These are phyloP conservation scores for Schizopora paradoxa DNA, from an alignment of 1,284 basidiomycete genomes.

Conservation along the genomic window DNA sequence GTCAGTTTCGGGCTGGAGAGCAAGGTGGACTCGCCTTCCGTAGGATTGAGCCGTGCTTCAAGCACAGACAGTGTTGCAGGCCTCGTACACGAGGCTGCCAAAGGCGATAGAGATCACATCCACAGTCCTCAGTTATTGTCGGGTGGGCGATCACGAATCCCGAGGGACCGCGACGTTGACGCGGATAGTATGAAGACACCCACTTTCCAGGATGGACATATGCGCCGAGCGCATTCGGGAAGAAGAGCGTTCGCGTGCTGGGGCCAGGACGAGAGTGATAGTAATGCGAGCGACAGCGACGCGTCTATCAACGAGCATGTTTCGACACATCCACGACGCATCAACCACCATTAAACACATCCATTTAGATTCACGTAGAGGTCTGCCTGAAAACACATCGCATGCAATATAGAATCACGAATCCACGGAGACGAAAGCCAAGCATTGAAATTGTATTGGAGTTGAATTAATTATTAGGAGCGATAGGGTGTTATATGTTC, in stretches of 20 bases:
- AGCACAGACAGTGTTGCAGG: background rate
- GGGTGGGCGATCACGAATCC: conserved; percentile 48
- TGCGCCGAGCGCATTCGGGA: conserved; percentile 12
- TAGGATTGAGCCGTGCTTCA: background rate
- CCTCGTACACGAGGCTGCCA: conserved; percentile 28
- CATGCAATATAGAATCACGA: no score
- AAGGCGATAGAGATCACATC: conserved; percentile 49
- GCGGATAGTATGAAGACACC: conserved; percentile 52
- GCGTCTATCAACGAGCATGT: no score
- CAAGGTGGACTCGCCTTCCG: background rate
- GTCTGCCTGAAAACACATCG: no score
- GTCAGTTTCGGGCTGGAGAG: conserved; percentile 39
- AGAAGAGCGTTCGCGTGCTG: conserved; percentile 72
- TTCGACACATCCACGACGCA: no score
- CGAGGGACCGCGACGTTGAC: conserved; percentile 46
- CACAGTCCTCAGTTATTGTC: conserved; percentile 39
- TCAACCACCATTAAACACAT: no score
- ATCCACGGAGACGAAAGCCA: no score
- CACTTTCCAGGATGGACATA: conserved; percentile 37
- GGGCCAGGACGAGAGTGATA: conserved; percentile 86
- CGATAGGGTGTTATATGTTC: no score
- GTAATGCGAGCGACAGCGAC: conserved; percentile 71
- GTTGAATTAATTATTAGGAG: no score
- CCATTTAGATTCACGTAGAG: no score
- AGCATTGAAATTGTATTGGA: no score